phyloP scores from a whole-genome alignment of 2,329 filamentous ascomycete genomes.

The Chaetothyriales sp. region DNA sequence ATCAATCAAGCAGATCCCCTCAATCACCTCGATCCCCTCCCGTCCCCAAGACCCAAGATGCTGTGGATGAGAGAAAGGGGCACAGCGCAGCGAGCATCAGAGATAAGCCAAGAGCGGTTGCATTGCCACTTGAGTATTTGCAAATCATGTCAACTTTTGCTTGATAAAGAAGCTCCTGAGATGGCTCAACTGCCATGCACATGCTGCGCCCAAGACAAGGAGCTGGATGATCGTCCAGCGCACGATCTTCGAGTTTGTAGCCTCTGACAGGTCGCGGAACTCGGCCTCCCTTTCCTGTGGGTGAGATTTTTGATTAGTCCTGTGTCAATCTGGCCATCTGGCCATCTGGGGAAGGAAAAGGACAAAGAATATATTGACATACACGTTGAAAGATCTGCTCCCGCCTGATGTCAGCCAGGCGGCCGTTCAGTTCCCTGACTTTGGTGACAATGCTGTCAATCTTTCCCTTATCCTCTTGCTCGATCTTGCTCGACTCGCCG shows the following conservation, averaged over 20 bases:
- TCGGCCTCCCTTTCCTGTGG: constrained; percentile 84
- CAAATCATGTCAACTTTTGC: constrained; percentile 75
- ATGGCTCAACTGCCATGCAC: constrained; percentile 93
- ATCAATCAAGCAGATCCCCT: background rate
- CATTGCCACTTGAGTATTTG: background rate
- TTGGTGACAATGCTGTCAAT: constrained; percentile 77
- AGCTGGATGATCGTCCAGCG: constrained; percentile 90
- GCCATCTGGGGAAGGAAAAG: background rate
- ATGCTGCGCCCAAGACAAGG: constrained; percentile 67
- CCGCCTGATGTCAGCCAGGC: constrained; percentile 73
- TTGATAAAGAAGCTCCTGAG: constrained; percentile 98
- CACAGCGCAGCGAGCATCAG: background rate
- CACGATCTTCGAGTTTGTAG: constrained; percentile 78
- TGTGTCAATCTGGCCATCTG: background rate
- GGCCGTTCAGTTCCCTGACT: constrained; percentile 73
- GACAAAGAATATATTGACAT: constrained; percentile 20
- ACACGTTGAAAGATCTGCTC: constrained; percentile 96
- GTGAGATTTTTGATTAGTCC: background rate
- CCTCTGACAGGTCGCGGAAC: constrained; percentile 93
- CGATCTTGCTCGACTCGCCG: constrained; percentile 84
- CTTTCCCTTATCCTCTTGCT: constrained; percentile 86
- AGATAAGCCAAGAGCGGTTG: background rate
- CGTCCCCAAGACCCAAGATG: background rate
- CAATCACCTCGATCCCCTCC: too few species aligned
- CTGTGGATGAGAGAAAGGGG: background rate